Percentiles rank a stretch among this genome's conserved stretches.
Conservation (phyloP, 257 asterid species). For the Verbascum thapsus region DNA sequence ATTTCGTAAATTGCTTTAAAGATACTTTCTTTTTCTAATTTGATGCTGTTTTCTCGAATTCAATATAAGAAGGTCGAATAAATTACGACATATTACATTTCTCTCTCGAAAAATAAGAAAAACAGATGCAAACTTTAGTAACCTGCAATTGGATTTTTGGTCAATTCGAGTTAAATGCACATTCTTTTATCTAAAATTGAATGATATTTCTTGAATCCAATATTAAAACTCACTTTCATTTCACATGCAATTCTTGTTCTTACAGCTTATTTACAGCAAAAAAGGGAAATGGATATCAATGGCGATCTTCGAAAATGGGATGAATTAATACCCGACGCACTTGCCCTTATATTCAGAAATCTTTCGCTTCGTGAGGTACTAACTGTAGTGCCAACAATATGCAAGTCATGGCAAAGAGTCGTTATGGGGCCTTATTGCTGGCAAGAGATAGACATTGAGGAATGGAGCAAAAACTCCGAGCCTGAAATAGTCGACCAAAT, state of each 20-base stretch:
- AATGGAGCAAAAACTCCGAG: slow-evolving; percentile 64
- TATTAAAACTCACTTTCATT: neutral
- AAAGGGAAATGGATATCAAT: slow-evolving; percentile 52
- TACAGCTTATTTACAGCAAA: no score
- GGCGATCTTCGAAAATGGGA: slow-evolving; percentile 60
- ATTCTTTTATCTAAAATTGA: neutral
- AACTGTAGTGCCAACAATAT: slow-evolving; percentile 75
- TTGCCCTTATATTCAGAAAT: slow-evolving; percentile 77
- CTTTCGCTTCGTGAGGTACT: slow-evolving; percentile 67
- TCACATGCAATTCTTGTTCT: no score
- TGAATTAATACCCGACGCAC: slow-evolving; percentile 81
- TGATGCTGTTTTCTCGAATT: no score
- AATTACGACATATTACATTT: no score
- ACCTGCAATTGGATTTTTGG: neutral
- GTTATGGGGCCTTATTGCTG: slow-evolving; percentile 81
- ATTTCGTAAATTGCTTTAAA: no score
- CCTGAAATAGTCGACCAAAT: slow-evolving; percentile 56
- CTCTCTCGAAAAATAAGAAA: no score
- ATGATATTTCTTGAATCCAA: slow-evolving; percentile 2
- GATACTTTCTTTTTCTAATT: no score
- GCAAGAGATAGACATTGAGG: slow-evolving; percentile 91
- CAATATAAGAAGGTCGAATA: no score
- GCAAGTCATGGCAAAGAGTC: slow-evolving; percentile 83
- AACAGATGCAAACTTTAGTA: no score
- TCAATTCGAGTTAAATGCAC: neutral